Percentiles rank a stretch among this genome's conserved stretches.
phyloP scores from a whole-genome alignment of 805 yeast genomes.

The Barnettozyma californica region DNA sequence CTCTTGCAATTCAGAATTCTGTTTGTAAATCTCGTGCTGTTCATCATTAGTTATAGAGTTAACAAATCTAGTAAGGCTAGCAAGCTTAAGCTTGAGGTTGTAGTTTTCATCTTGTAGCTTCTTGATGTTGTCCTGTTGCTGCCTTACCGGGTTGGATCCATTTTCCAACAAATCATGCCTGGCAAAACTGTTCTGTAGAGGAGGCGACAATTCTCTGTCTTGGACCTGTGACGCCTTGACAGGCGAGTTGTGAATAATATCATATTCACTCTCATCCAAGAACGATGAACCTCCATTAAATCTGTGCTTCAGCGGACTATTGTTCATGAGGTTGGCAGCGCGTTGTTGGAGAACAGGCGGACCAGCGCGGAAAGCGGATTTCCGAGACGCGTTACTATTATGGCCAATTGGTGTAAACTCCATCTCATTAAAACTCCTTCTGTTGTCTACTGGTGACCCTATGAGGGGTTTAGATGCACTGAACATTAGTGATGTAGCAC shows the following conservation, averaged over 20 bases:
- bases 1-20: slow-evolving; percentile 31
- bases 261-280: slow-evolving; percentile 21
- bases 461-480: slow-evolving; percentile 25
- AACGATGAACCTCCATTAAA: slow-evolving; percentile 26
- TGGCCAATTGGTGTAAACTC: slow-evolving; percentile 42
- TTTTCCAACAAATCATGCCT: slow-evolving; percentile 18
- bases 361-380: not conserved
- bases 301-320: slow-evolving; percentile 17
- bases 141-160: slow-evolving; percentile 28
- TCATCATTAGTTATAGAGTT: slow-evolving; percentile 35
- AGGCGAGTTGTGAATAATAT: slow-evolving; percentile 16
- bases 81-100: slow-evolving; percentile 38
- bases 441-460: slow-evolving; percentile 25
- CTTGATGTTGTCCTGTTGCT: slow-evolving; percentile 26
- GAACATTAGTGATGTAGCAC: slow-evolving; percentile 17
- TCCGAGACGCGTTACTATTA: not conserved
- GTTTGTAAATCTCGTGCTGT: slow-evolving; percentile 31
- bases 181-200: slow-evolving; percentile 14
- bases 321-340: slow-evolving; percentile 13
- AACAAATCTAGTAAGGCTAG: slow-evolving; percentile 35
- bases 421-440: slow-evolving; percentile 18
- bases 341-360: not conserved
- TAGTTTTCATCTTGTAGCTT: slow-evolving; percentile 38
- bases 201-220: slow-evolving; percentile 14
- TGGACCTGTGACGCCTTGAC: slow-evolving; percentile 1